phyloP scores from a whole-genome alignment of 2,329 filamentous ascomycete species.

The Thielaviopsis musarum region DNA sequence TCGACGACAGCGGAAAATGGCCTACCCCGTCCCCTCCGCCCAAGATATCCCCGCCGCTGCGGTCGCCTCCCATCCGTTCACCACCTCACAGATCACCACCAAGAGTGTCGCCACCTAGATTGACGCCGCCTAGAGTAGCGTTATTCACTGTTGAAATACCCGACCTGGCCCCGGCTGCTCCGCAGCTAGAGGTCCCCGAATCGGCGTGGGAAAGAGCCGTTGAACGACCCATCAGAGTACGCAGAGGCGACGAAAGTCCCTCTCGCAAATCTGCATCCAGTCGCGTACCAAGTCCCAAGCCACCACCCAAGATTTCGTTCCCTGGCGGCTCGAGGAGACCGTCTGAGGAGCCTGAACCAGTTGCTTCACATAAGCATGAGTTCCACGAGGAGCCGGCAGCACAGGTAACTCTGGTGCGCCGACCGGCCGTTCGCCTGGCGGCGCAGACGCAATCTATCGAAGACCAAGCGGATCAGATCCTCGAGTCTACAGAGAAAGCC shows the following conservation, averaged over 20 bases:
- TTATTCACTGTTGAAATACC: background rate
- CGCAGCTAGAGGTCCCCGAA: background rate
- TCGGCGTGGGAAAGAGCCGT: conserved; percentile 2
- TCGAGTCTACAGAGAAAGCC: conserved; percentile 35
- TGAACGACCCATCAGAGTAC: conserved; percentile 6
- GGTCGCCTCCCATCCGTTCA: background rate
- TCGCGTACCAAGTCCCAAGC: conserved; percentile 5
- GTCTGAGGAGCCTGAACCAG: background rate
- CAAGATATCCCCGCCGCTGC: background rate
- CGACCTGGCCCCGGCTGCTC: background rate
- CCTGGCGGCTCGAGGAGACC: background rate
- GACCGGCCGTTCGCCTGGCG: background rate
- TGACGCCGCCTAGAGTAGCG: conserved; percentile 1
- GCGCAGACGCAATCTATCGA: conserved; percentile 23
- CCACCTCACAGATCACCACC: background rate
- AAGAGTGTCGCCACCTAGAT: background rate
- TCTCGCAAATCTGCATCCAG: background rate
- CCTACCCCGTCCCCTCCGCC: conserved; percentile 3
- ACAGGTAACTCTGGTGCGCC: background rate
- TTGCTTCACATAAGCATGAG: background rate
- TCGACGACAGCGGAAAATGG: conserved; percentile 2
- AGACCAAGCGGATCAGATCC: conserved; percentile 37
- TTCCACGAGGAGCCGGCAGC: background rate
- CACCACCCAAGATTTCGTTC: conserved; percentile 1
- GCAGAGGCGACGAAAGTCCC: conserved; percentile 9